These are phyloP conservation scores for Cyberlindnera petersonii DNA, from an alignment of 805 yeast genomes.

Conservation along the genomic window DNA sequence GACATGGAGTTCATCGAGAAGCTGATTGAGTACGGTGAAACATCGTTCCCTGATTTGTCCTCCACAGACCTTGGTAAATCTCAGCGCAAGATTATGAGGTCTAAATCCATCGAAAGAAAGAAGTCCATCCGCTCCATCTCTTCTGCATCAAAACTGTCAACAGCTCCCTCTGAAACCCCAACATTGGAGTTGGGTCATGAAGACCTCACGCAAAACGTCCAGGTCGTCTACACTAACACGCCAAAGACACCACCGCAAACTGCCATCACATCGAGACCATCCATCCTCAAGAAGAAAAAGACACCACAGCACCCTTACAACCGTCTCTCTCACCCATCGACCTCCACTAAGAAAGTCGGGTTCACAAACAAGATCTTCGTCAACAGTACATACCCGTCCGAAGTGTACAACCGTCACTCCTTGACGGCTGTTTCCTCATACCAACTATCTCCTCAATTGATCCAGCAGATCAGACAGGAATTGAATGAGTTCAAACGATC, in stretches of 20 bases:
- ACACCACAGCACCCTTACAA: too few relatives aligned
- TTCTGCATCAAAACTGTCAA: constrained; percentile 22
- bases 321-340: constrained; percentile 2
- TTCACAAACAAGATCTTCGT: constrained; percentile 47
- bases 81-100: constrained; percentile 29
- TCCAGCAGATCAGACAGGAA: constrained; percentile 58
- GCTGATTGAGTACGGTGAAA: constrained; percentile 38
- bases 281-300: constrained; percentile 8
- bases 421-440: constrained; percentile 36
- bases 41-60: constrained; percentile 33
- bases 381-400: constrained; percentile 50
- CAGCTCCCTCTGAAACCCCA: constrained; percentile 10
- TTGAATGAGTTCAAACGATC: constrained; percentile 62
- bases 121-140: constrained; percentile 31
- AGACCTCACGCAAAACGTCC: constrained; percentile 7
- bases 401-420: constrained; percentile 51
- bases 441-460: constrained; percentile 44
- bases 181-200: neutral
- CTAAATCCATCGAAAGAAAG: constrained; percentile 34
- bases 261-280: constrained; percentile 1
- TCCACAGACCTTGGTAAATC: constrained; percentile 30
- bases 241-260: constrained; percentile 11
- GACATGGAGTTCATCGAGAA: constrained; percentile 38
- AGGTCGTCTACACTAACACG: constrained; percentile 17
- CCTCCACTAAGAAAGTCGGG: constrained; percentile 32